phyloP scores from a whole-genome alignment of 2,329 filamentous ascomycete species.

The Didymellaceae sp. region DNA sequence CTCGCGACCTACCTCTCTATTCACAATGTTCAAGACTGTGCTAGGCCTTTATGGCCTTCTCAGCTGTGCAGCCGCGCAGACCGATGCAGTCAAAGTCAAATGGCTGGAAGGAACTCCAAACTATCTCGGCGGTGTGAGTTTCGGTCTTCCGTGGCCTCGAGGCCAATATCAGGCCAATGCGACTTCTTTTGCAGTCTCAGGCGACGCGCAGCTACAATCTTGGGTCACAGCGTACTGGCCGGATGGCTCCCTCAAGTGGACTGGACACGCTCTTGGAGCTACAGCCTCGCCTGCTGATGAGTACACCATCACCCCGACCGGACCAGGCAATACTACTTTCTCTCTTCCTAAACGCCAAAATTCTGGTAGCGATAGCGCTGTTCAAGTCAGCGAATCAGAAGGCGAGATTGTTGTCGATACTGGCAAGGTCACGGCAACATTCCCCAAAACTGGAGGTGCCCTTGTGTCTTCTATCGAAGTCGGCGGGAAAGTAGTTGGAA shows the following conservation, averaged over 20 bases:
- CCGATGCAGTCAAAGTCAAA: conserved; percentile 35
- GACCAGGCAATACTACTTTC: conserved; percentile 24
- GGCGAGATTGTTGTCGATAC: conserved; percentile 38
- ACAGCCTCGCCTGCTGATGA: conserved; percentile 50
- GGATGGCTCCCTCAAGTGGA: conserved; percentile 68
- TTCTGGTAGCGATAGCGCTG: conserved; percentile 24
- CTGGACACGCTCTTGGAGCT: conserved; percentile 61
- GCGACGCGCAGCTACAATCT: conserved; percentile 53
- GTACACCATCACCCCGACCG: conserved; percentile 53
- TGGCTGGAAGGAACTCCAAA: conserved; percentile 40
- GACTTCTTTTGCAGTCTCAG: conserved; percentile 44
- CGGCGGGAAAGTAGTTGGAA: conserved; percentile 51
- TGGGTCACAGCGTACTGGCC: conserved; percentile 67
- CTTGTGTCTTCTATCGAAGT: conserved; percentile 41
- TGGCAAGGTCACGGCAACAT: conserved; percentile 43
- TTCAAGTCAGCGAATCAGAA: conserved; percentile 34
- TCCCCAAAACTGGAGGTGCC: conserved; percentile 41
- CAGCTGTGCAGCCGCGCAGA: conserved; percentile 23
- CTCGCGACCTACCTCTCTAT: conserved; percentile 10
- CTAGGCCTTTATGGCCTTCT: conserved; percentile 25
- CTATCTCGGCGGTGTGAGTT: conserved; percentile 45
- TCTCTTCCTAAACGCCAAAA: conserved; percentile 21
- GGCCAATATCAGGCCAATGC: conserved; percentile 47
- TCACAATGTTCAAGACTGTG: conserved; percentile 23
- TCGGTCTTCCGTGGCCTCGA: conserved; percentile 50